phyloP scores from a whole-genome alignment of 257 asterid genomes.

The Solanum gracilifrons region DNA sequence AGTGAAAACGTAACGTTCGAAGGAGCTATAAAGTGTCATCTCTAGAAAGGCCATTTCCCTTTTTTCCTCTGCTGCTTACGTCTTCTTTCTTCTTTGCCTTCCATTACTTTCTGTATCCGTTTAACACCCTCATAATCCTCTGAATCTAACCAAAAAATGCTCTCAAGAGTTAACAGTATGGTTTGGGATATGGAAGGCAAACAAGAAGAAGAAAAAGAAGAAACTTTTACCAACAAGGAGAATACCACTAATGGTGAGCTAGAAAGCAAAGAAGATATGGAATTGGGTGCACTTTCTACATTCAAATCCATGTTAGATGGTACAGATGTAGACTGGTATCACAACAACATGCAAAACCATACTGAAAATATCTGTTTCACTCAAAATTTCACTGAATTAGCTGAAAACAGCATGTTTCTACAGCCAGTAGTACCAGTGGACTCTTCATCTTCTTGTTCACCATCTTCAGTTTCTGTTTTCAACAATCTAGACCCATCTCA shows the following conservation, averaged over 20 bases:
- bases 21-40: conserved; percentile 10
- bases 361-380: conserved; percentile 32
- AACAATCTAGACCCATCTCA: conserved; percentile 40
- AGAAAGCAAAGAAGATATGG: conserved; percentile 29
- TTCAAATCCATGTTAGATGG: conserved; percentile 74
- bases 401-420: conserved; percentile 30
- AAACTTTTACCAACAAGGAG: not conserved
- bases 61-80: conserved; percentile 13
- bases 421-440: conserved; percentile 32
- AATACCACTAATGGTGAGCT: not conserved
- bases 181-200: conserved; percentile 54
- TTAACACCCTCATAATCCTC: not conserved
- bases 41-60: conserved; percentile 7
- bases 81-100: conserved; percentile 1
- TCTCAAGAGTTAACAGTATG: conserved; percentile 59
- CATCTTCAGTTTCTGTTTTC: conserved; percentile 51
- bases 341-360: conserved; percentile 30
- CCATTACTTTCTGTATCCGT: not conserved
- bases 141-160: conserved; percentile 16
- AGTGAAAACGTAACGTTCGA: conserved; percentile 5
- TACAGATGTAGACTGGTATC: conserved; percentile 59
- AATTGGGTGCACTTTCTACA: conserved; percentile 43
- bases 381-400: conserved; percentile 29
- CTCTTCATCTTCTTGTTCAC: conserved; percentile 78
- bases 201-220: conserved; percentile 19